phyloP scores from a whole-genome alignment of 2,329 filamentous ascomycete species.

The Pleoardoris graminearum region DNA sequence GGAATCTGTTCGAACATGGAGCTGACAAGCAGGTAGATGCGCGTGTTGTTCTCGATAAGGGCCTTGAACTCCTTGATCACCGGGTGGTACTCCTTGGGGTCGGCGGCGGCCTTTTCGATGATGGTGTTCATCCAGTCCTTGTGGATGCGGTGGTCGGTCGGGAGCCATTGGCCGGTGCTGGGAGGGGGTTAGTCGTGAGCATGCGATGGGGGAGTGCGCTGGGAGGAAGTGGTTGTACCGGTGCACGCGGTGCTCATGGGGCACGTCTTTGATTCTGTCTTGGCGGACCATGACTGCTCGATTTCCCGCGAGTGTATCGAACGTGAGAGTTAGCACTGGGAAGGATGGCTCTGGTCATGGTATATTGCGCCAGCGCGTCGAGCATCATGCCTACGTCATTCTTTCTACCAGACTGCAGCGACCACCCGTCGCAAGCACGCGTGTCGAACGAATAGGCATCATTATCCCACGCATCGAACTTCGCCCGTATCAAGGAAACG shows the following conservation, averaged over 20 bases:
- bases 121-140: slow-evolving; percentile 64
- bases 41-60: slow-evolving; percentile 66
- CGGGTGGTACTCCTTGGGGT: slow-evolving; percentile 58
- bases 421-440: neutral
- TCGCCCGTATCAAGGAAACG: too few relatives aligned
- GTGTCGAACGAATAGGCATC: neutral
- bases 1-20: slow-evolving; percentile 73
- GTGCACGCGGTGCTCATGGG: slow-evolving; percentile 24
- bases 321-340: neutral
- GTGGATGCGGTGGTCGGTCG: slow-evolving; percentile 64
- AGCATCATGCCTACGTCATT: neutral
- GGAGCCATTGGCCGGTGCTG: slow-evolving; percentile 57
- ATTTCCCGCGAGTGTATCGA: too few relatives aligned
- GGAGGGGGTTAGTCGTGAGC: neutral
- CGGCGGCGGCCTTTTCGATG: slow-evolving; percentile 59
- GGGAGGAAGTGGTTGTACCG: slow-evolving; percentile 9
- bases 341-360: too few relatives aligned
- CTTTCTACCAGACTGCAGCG: neutral
- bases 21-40: slow-evolving; percentile 68
- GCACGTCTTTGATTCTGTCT: slow-evolving; percentile 14
- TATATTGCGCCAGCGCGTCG: too few relatives aligned
- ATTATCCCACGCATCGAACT: neutral
- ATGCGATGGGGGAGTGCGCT: too few relatives aligned
- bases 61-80: slow-evolving; percentile 67
- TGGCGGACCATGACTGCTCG: neutral